Evolutionary conservation across 2,329 filamentous ascomycete genomes (phyloP).

Genomic region (Nemania sp.): DNA sequence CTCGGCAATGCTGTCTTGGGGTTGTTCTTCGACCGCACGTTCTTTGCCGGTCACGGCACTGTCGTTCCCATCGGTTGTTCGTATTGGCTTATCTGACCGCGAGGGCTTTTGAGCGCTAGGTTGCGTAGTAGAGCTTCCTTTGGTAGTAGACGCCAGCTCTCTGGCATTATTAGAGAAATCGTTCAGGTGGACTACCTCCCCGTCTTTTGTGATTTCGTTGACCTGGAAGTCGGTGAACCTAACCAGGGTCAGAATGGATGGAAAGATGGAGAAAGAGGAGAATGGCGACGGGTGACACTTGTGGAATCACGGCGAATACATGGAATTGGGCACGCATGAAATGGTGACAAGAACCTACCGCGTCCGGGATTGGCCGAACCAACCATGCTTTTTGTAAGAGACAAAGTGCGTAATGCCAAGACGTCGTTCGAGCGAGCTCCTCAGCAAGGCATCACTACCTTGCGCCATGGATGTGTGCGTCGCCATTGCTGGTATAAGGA

Average conservation of each 20-base stretch:
- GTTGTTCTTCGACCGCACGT: neutral
- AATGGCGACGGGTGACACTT: too few species aligned
- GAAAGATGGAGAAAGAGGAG: too few species aligned
- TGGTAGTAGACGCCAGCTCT: slow-evolving; percentile 34
- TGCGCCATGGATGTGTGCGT: slow-evolving; percentile 44
- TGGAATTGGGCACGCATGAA: too few species aligned
- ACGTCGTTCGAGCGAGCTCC: slow-evolving; percentile 38
- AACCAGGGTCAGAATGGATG: neutral
- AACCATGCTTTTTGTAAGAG: slow-evolving; percentile 46
- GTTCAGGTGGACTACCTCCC: slow-evolving; percentile 74
- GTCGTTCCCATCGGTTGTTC: neutral
- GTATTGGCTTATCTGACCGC: neutral
- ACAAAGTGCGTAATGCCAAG: slow-evolving; percentile 50
- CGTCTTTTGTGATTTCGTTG: slow-evolving; percentile 81
- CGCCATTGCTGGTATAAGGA: slow-evolving; percentile 34
- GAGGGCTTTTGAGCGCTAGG: slow-evolving; percentile 1
- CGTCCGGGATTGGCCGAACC: slow-evolving; percentile 51
- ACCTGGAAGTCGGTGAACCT: slow-evolving; percentile 92
- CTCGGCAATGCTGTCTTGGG: slow-evolving; percentile 22
- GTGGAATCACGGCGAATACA: too few species aligned
- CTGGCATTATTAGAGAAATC: slow-evolving; percentile 47
- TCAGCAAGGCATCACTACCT: slow-evolving; percentile 40
- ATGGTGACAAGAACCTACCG: slow-evolving; percentile 40
- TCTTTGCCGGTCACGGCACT: neutral
- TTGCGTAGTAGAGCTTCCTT: slow-evolving; percentile 5